Conservation (phyloP, 192 early-diverging fungal genomes). For the Piromyces finnis region DNA sequence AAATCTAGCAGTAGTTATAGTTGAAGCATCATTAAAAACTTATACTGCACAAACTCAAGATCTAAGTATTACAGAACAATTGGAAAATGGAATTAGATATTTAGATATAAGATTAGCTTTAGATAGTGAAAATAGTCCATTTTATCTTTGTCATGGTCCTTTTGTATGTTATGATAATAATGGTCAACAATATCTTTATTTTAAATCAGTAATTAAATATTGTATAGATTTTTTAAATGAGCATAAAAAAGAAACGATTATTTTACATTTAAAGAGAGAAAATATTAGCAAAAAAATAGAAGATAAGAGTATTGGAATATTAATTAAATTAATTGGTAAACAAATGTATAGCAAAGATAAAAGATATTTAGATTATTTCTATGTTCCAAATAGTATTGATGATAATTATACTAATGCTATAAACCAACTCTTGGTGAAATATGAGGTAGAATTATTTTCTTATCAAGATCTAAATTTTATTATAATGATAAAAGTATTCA, state of each 20-base stretch:
- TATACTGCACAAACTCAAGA: too few relatives aligned
- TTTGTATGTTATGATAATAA: too few relatives aligned
- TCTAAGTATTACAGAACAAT: too few relatives aligned
- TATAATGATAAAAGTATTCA: too few relatives aligned
- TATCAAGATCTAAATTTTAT: not conserved
- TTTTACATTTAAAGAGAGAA: not conserved
- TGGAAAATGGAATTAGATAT: too few relatives aligned
- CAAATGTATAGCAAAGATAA: not conserved
- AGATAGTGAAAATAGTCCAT: too few relatives aligned
- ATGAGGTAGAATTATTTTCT: not conserved
- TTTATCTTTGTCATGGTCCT: too few relatives aligned
- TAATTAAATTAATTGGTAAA: not conserved
- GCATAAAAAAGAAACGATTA: not conserved
- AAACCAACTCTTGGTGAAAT: not conserved
- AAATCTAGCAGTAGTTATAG: too few relatives aligned
- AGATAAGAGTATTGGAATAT: not conserved
- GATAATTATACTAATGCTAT: not conserved
- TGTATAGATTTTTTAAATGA: not conserved
- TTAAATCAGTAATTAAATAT: not conserved
- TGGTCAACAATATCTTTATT: too few relatives aligned
- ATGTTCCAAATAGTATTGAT: not conserved
- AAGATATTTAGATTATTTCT: not conserved
- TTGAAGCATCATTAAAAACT: too few relatives aligned
- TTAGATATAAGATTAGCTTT: too few relatives aligned
- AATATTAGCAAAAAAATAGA: not conserved